phyloP scores from a whole-genome alignment of 139 green algal species.

The Trebouxia sp. region DNA sequence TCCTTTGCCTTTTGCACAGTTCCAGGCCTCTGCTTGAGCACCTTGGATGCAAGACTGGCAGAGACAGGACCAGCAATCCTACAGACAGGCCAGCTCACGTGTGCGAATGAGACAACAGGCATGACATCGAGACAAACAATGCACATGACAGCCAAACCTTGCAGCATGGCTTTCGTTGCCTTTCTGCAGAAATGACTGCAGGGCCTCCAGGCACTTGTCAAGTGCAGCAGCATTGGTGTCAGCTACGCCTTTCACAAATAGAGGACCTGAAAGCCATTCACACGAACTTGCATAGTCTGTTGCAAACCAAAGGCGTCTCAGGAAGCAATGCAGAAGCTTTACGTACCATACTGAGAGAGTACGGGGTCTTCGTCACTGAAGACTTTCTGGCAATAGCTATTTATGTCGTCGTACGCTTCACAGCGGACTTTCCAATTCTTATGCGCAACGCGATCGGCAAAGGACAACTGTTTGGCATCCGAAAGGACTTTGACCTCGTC shows the following conservation, averaged over 20 bases:
- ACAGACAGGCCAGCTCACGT: constrained; percentile 26
- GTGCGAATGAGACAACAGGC: neutral
- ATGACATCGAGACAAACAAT: neutral
- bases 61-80: constrained; percentile 65
- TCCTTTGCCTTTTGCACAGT: constrained; percentile 75
- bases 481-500: constrained; percentile 68
- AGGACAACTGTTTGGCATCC: constrained; percentile 65
- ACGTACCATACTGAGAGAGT: constrained; percentile 70
- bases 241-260: constrained; percentile 80
- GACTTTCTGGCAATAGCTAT: constrained; percentile 50
- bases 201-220: constrained; percentile 89
- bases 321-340: too few relatives aligned
- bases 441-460: constrained; percentile 70
- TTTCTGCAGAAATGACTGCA: constrained; percentile 65
- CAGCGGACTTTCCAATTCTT: constrained; percentile 89
- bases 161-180: constrained; percentile 52
- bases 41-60: constrained; percentile 72
- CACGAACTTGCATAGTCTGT: too few relatives aligned
- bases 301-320: too few relatives aligned
- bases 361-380: constrained; percentile 66
- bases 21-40: constrained; percentile 77
- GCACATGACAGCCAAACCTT: constrained; percentile 36
- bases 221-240: constrained; percentile 89
- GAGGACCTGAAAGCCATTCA: constrained; percentile 50
- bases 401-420: constrained; percentile 80